Evolutionary conservation across 805 yeast genomes (phyloP).

Genomic region (Diddensiella transvaalensis): DNA sequence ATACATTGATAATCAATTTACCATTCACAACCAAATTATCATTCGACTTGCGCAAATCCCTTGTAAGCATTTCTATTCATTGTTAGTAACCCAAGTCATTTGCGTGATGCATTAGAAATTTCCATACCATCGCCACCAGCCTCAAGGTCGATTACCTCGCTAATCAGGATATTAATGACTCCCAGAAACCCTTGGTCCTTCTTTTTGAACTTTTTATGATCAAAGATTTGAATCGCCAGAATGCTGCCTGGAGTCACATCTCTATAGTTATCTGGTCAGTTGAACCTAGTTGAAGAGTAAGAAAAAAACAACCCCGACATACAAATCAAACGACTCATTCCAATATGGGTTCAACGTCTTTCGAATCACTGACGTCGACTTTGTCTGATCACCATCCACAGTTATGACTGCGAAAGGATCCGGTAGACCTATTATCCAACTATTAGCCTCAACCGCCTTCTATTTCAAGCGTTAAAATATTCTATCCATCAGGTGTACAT

Average conservation of each 20-base stretch:
- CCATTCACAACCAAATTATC: constrained; percentile 94
- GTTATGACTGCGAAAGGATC: constrained; percentile 98
- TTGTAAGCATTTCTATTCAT: constrained; percentile 73
- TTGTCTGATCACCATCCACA: constrained; percentile 96
- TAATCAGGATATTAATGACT: constrained; percentile 85
- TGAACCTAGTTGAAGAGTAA: constrained; percentile 8
- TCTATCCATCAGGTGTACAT: constrained; percentile 1
- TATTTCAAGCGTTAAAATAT: too few species aligned
- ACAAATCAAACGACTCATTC: constrained; percentile 85
- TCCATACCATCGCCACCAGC: constrained; percentile 32
- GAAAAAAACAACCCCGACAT: constrained; percentile 5
- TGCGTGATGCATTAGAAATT: not conserved
- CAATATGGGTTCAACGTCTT: constrained; percentile 96
- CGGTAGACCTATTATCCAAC: constrained; percentile 68
- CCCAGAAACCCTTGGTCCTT: constrained; percentile 98
- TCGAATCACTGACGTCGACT: constrained; percentile 88
- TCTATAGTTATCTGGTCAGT: too few species aligned
- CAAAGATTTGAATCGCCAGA: constrained; percentile 89
- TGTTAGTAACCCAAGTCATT: too few species aligned
- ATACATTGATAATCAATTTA: constrained; percentile 60
- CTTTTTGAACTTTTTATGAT: constrained; percentile 95
- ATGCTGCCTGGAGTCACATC: constrained; percentile 74
- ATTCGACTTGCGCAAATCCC: constrained; percentile 87
- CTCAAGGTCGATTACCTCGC: constrained; percentile 71
- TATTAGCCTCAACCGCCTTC: constrained; percentile 34